phyloP scores from a whole-genome alignment of 179 eudicot genomes.

The Amaranthus tricolor region DNA sequence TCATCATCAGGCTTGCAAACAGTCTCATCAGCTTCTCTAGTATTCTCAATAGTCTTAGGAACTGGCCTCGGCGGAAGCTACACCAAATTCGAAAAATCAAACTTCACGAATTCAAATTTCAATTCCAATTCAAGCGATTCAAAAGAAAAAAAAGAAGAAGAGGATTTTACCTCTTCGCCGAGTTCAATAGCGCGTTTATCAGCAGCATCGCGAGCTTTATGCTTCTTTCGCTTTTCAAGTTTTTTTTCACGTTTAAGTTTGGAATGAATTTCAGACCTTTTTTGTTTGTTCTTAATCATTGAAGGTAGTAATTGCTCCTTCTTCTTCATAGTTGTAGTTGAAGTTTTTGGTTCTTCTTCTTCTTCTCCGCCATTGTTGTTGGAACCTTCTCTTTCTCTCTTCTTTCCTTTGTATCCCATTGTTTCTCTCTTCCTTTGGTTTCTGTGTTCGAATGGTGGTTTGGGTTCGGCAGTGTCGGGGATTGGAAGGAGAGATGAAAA shows the following conservation, averaged over 20 bases:
- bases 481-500: not conserved
- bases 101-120: not conserved
- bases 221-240: conserved; percentile 73
- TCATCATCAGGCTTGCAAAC: conserved; percentile 91
- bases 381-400: conserved; percentile 21
- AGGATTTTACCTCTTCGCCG: conserved; percentile 68
- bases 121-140: not conserved
- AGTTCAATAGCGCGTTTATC: conserved; percentile 85
- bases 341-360: conserved; percentile 6
- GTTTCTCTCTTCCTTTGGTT: not conserved
- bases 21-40: conserved; percentile 89
- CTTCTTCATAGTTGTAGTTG: conserved; percentile 17
- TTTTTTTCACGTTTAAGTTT: conserved; percentile 84
- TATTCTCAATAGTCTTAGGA: conserved; percentile 87
- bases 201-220: conserved; percentile 69
- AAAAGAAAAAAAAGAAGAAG: not conserved
- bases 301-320: conserved; percentile 60
- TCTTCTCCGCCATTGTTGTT: conserved; percentile 24
- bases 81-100: not conserved
- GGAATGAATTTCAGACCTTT: conserved; percentile 69
- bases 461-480: not conserved
- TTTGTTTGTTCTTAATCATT: conserved; percentile 79
- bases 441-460: not conserved
- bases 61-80: conserved; percentile 69
- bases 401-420: conserved; percentile 17